phyloP scores from a whole-genome alignment of 257 asterid genomes.

The Knoxia roxburghii region DNA sequence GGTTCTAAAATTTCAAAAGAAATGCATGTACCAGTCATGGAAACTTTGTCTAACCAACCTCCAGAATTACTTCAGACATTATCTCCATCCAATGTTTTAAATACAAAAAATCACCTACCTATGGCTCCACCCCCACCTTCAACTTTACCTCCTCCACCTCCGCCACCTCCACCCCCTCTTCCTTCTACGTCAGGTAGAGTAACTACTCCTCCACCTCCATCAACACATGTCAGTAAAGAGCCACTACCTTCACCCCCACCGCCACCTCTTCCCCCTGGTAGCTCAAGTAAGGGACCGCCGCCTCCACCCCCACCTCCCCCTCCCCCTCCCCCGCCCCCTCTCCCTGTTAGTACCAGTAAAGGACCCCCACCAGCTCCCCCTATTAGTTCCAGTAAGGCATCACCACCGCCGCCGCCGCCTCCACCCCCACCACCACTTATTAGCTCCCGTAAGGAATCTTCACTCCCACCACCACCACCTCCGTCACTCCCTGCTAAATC shows the following conservation, averaged over 20 bases:
- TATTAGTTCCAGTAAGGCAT: not conserved
- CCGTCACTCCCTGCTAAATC: conserved; percentile 36
- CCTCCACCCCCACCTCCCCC: conserved; percentile 25
- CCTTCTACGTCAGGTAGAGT: conserved; percentile 2
- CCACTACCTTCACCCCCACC: not conserved
- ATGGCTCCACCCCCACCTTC: conserved; percentile 13
- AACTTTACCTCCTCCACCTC: conserved; percentile 8
- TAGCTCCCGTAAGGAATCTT: not conserved
- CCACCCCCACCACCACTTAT: conserved; percentile 15
- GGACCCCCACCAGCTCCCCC: conserved; percentile 18
- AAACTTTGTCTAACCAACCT: conserved; percentile 24
- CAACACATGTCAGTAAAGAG: conserved; percentile 2
- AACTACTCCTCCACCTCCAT: conserved; percentile 12
- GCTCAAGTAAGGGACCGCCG: not conserved
- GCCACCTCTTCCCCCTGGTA: conserved; percentile 14
- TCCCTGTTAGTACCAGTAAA: not conserved
- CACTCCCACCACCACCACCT: not conserved
- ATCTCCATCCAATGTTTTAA: conserved; percentile 22
- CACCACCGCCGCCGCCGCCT: conserved; percentile 17
- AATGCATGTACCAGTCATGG: conserved; percentile 23
- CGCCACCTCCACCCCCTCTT: conserved; percentile 5
- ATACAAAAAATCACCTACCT: conserved; percentile 17
- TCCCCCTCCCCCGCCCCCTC: conserved; percentile 8
- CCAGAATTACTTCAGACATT: conserved; percentile 12
- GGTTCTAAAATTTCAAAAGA: conserved; percentile 27